Evolutionary conservation across 371 early-diverging fungal species (phyloP).

Genomic region (Mortierella sp.): DNA sequence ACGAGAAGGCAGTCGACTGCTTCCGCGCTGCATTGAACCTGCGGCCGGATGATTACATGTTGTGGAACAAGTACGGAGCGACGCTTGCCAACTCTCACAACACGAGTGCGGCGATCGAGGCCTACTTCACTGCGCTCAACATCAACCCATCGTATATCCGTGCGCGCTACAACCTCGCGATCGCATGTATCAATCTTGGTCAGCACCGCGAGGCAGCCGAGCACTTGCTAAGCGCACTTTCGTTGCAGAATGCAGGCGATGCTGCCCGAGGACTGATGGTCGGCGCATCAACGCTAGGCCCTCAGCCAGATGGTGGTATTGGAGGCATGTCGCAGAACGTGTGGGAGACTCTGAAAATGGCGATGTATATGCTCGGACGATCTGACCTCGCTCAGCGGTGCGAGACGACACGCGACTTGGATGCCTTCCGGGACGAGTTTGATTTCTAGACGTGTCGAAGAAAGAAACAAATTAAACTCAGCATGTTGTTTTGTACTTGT

Average conservation of each 20-base stretch:
- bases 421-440: constrained; percentile 82
- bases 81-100: constrained; percentile 91
- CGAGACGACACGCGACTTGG: constrained; percentile 73
- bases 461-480: constrained; percentile 5
- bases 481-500: too few species aligned
- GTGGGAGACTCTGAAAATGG: constrained; percentile 90
- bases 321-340: constrained; percentile 80
- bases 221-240: constrained; percentile 87
- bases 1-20: constrained; percentile 95
- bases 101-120: constrained; percentile 85
- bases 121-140: constrained; percentile 92
- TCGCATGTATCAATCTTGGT: constrained; percentile 91
- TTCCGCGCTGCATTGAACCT: constrained; percentile 92
- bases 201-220: constrained; percentile 92
- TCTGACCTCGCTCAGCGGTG: constrained; percentile 81
- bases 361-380: constrained; percentile 79
- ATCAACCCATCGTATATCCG: constrained; percentile 95
- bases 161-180: constrained; percentile 94
- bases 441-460: too few species aligned
- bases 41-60: constrained; percentile 90
- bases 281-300: constrained; percentile 33
- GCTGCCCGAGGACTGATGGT: constrained; percentile 52
- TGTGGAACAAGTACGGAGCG: constrained; percentile 98
- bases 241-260: constrained; percentile 79
- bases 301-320: constrained; percentile 52